phyloP scores from a whole-genome alignment of 768 basidiomycete genomes.

The Leccinum imitatum region DNA sequence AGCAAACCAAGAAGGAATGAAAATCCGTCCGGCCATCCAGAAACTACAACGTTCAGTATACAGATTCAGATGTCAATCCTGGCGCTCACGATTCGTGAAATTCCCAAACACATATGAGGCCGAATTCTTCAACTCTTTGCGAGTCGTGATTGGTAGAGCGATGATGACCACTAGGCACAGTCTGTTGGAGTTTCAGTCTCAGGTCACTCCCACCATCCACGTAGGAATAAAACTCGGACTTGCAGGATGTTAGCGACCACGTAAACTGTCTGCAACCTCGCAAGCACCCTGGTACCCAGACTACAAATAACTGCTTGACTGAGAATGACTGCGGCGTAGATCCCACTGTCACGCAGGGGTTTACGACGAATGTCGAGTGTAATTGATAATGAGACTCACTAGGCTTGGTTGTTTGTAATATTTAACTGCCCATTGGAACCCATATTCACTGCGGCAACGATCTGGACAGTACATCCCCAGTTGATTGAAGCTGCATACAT shows the following conservation, averaged over 20 bases:
- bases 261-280: constrained; percentile 58
- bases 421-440: constrained; percentile 38
- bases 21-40: constrained; percentile 44
- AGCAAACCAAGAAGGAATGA: constrained; percentile 49
- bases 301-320: constrained; percentile 64
- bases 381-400: constrained; percentile 40
- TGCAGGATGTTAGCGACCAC: constrained; percentile 41
- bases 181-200: constrained; percentile 4
- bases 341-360: constrained; percentile 46
- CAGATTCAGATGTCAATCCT: background rate
- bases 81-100: constrained; percentile 51
- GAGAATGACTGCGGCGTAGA: constrained; percentile 59
- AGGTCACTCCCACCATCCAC: background rate
- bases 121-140: constrained; percentile 55
- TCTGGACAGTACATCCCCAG: constrained; percentile 62
- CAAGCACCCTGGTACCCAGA: constrained; percentile 60
- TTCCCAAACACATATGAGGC: constrained; percentile 60
- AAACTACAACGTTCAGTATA: constrained; percentile 22
- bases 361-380: constrained; percentile 37
- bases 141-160: constrained; percentile 61
- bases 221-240: constrained; percentile 3
- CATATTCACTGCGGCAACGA: constrained; percentile 64
- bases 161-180: constrained; percentile 40
- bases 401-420: constrained; percentile 40
- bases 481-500: constrained; percentile 49